These are phyloP conservation scores for Paraurostyla sp. DNA, from an alignment of 73 alveolate species.

Conservation along the genomic window DNA sequence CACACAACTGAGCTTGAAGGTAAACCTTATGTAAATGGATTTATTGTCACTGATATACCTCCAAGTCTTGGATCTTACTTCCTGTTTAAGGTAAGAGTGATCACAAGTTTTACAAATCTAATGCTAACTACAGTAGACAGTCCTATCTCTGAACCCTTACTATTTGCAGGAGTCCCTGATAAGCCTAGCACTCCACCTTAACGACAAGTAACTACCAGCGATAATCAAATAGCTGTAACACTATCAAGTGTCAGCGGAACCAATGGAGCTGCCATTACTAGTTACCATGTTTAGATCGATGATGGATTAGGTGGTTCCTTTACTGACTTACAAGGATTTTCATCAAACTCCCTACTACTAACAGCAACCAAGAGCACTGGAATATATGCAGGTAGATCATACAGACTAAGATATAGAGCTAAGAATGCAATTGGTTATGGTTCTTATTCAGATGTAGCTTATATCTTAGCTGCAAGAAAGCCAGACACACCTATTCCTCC, in stretches of 20 bases:
- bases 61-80: conserved; percentile 55
- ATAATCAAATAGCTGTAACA: background rate
- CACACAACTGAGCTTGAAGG: conserved; percentile 3
- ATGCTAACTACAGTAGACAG: conserved; percentile 50
- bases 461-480: conserved; percentile 62
- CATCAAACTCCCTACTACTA: conserved; percentile 13
- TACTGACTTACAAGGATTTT: conserved; percentile 47
- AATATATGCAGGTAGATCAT: conserved; percentile 38
- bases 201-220: conserved; percentile 43
- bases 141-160: background rate
- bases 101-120: background rate
- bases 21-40: conserved; percentile 50
- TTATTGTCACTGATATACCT: conserved; percentile 69
- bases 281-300: conserved; percentile 73
- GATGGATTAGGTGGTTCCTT: conserved; percentile 79
- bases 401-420: conserved; percentile 43
- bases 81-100: conserved; percentile 55
- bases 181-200: conserved; percentile 67
- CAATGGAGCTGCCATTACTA: conserved; percentile 57
- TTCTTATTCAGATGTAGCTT: conserved; percentile 56
- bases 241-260: background rate
- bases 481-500: conserved; percentile 73
- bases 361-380: conserved; percentile 26
- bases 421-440: conserved; percentile 61
- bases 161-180: conserved; percentile 71